Conservation (phyloP, 768 basidiomycete species). For the Suillus bovinus region DNA sequence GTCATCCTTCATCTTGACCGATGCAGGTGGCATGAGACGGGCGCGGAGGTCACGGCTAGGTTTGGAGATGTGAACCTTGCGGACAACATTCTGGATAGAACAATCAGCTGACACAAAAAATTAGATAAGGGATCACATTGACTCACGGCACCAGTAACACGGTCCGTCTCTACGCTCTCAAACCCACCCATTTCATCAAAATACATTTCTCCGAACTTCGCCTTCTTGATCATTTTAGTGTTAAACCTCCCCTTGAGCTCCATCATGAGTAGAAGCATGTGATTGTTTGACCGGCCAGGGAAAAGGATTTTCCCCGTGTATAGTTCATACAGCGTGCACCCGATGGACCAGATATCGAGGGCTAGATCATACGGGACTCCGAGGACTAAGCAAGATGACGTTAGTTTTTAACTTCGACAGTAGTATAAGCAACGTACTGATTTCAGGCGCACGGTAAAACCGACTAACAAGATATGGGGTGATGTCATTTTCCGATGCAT, state of each 20-base stretch:
- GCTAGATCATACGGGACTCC: constrained; percentile 94
- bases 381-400: constrained; percentile 58
- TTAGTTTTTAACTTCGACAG: constrained; percentile 18
- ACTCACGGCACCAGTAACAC: constrained; percentile 81
- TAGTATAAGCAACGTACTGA: constrained; percentile 60
- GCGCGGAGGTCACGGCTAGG: constrained; percentile 79
- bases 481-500: constrained; percentile 93
- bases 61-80: constrained; percentile 82
- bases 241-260: constrained; percentile 95
- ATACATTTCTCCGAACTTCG: constrained; percentile 87
- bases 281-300: constrained; percentile 95
- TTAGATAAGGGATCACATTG: constrained; percentile 10
- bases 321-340: constrained; percentile 94
- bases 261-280: constrained; percentile 98
- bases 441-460: constrained; percentile 98
- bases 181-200: constrained; percentile 95
- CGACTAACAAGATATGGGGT: constrained; percentile 97
- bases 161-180: constrained; percentile 79
- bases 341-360: constrained; percentile 95
- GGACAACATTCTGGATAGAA: constrained; percentile 68
- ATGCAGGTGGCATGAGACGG: constrained; percentile 77
- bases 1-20: constrained; percentile 83
- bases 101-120: constrained; percentile 21
- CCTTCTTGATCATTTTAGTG: constrained; percentile 91
- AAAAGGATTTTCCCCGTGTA: constrained; percentile 98